Evolutionary conservation across 1,284 basidiomycete genomes (phyloP), one percentile per base, ranked within the genome.

Genomic region (Irpex sp.): DNA sequence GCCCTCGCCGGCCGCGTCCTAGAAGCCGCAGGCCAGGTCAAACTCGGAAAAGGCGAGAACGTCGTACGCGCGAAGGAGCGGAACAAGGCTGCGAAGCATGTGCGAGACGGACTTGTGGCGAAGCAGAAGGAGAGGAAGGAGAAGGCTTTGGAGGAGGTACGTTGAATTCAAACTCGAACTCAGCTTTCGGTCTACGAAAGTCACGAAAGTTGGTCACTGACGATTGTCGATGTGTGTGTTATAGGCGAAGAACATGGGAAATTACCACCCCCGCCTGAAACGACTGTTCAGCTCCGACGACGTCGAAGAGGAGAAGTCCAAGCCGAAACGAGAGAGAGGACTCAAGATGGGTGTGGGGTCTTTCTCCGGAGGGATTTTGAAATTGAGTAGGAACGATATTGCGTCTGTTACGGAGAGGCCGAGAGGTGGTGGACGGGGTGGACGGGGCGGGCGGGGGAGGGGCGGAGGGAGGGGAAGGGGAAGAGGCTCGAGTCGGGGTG

Each of bases 191-290:
- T 33, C n/a, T n/a, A n/a, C n/a, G n/a, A n/a, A n/a, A n/a, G n/a
- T n/a, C n/a, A n/a, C n/a, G 21, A 26, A 26, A 26, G 21, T 26
- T 33, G 17, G 43, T 46, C 8, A 7, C 17, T 46, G 43, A 46
- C 8, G 43, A 17, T 46, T 9, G 60, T 33, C 50, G 50, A 33
- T 33, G 31, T 33, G 31, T 6, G 1, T 21, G n/a, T 33, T 55
- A 87, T 58, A 75, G 91, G 90, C 90, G 2, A 93, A 93, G 74
- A 82, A 89, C 65, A 68, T 90, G 62, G 91, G 91, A 15, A 93
- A 91, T 71, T 93, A 92, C 70, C 90, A 93, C 68, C 90, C 88
- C 39, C 78, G 81, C 7, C 76, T 93, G 61, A 93, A 92, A 71
- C 84, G 81, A 64, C 65, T 88, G 4, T 92, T 33, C 31, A 33